A percentile compares a stretch with the other conserved stretches of the same genome.
Conservation (phyloP, 1,284 basidiomycete genomes). For the Tetrapyrgos nigripes region DNA sequence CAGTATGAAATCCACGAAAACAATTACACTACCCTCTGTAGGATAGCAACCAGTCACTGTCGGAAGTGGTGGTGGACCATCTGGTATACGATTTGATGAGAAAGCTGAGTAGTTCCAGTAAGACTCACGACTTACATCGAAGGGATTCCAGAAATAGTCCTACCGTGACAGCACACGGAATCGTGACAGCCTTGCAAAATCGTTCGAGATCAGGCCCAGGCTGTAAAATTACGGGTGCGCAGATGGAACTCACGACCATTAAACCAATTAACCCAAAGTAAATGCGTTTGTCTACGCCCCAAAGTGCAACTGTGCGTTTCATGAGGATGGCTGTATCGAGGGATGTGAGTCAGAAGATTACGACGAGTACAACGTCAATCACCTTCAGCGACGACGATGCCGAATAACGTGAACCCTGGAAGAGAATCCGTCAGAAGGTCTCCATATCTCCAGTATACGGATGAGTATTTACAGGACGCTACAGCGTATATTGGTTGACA, state of each 20-base stretch:
- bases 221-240: neutral
- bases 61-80: slow-evolving; percentile 8
- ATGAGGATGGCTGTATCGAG: slow-evolving; percentile 21
- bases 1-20: slow-evolving; percentile 21
- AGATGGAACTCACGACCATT: neutral
- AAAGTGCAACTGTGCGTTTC: slow-evolving; percentile 27
- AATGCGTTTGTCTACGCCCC: slow-evolving; percentile 21
- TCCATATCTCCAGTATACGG: neutral
- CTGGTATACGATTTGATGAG: too few relatives aligned
- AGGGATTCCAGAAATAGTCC: slow-evolving; percentile 6
- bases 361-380: too few relatives aligned
- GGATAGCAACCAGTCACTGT: slow-evolving; percentile 19
- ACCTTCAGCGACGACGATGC: slow-evolving; percentile 16
- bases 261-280: slow-evolving; percentile 15
- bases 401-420: slow-evolving; percentile 11
- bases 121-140: slow-evolving; percentile 10
- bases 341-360: too few relatives aligned
- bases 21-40: slow-evolving; percentile 16
- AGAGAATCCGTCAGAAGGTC: neutral
- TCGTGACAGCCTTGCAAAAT: slow-evolving; percentile 4
- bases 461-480: neutral
- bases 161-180: neutral
- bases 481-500: slow-evolving; percentile 1
- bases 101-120: too few relatives aligned
- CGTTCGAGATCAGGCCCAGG: too few relatives aligned